Evolutionary conservation across 2,329 filamentous ascomycete genomes (phyloP), one percentile per base, ranked within the genome.

Genomic region (Fusarium annulatum): DNA sequence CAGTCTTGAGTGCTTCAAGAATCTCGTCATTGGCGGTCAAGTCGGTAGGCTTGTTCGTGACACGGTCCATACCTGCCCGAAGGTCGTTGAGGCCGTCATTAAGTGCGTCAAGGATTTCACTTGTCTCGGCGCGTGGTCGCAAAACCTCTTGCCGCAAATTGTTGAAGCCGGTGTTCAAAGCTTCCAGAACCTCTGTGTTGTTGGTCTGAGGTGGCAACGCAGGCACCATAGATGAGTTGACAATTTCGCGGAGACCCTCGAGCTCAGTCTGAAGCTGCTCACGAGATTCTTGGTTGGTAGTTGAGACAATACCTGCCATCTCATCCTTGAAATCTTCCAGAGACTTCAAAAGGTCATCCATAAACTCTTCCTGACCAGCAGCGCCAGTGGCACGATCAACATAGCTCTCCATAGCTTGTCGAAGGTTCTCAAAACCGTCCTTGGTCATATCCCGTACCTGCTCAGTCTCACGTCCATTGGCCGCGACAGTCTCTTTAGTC

Each of bases 1-100:
- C 95, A n/a, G 91, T 88, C 80, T 93, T 97, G 63, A 98, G 87
- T 0, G 94, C 94, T 67, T 97, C 94, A 2, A 98, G 86, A 59
- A 98, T 95, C 82, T 98, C 95, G 73, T 97, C 94, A 67, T 93
- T 96, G 64, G 94, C 91, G 2, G 93, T 95, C 81, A 96, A 88
- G 76, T 97, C 95, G 1, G 90, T 85, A 9, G 95, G 93, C 83
- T 94, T 96, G 79, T 96, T 91, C 28, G 90, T 86, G 21, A 96
- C 87, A 78, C 87, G 88, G 66, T 97, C 95, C 64, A 98, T 92
- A 69, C 94, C 92, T 34, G 87, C 86, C 33, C 93, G 91, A 14
- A 98, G 86, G 53, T 92, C 91, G 70, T 93, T 91, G 11, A 98
- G 88, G 4, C 95, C 95, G 80, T 98, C 95, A 67, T 97, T 95